Evolutionary conservation across 164 flowering plant genomes (phyloP), one percentile per base, ranked within the genome.

Genomic region (Macadamia tetraphylla): DNA sequence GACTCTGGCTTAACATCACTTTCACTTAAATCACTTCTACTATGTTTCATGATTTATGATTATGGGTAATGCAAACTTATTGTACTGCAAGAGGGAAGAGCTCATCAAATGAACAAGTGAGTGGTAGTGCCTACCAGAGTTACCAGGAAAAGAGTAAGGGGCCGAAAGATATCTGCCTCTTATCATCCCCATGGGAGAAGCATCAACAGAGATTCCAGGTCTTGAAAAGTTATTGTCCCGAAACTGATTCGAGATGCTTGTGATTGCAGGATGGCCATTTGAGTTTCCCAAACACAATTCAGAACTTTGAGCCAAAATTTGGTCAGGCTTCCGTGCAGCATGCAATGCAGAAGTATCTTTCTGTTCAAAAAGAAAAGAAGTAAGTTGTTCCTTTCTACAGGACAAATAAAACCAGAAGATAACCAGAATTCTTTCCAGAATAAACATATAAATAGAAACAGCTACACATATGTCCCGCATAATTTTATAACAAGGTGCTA

Each of bases 61-160:
- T 46, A 46, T 11, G 7, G 13, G 1, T 46, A 8, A 3, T 46
- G 51, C 51, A 11, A 8, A 46, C 3, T 8, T 46, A 9, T 11
- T 46, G 51, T 46, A 9, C 9, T 8, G 12, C 9, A 46, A 3
- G 13, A 46, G 7, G 51, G 12, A 46, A 46, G 9, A 46, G 13
- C 51, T 3, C 51, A 46, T 46, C 51, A 46, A 46, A 46, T 46
- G 51, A 46, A 46, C 51, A 13, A 53, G 15, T 23, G 1, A 48
- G 32, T 68, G 32, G 64, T 46, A 73, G 52, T 44, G n/a, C 68
- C 30, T 81, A 86, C 89, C 92, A 62, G 92, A 77, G 66, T 80
- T 86, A 62, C 78, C 81, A 29, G 81, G 78, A 61, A 80, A 83
- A 77, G 23, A 23, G 23, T 82, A 81, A 75, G 85, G 66, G 53